These are phyloP conservation scores for Thalassiosira gravida DNA, from an alignment of 352 stramenopile species.

Conservation along the genomic window DNA sequence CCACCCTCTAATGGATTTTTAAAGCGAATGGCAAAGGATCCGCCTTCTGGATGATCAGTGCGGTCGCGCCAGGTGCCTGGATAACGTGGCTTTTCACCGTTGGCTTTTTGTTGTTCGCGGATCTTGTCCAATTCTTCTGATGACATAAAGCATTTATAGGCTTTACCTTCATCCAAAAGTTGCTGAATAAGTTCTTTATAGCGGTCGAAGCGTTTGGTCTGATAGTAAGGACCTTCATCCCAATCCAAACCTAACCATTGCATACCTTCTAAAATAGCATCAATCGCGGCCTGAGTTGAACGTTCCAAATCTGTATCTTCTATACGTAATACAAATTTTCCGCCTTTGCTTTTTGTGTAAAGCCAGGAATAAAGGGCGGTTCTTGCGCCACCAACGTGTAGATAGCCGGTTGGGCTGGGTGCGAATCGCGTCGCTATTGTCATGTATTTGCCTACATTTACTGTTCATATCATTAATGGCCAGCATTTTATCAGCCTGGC, in stretches of 20 bases:
- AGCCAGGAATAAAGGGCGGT: constrained; percentile 86
- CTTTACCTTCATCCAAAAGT: constrained; percentile 88
- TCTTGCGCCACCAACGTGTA: constrained; percentile 81
- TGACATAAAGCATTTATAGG: constrained; percentile 96
- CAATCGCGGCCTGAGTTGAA: constrained; percentile 72
- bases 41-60: constrained; percentile 84
- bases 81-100: constrained; percentile 94
- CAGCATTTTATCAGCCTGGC: too few relatives aligned
- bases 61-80: constrained; percentile 94
- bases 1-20: constrained; percentile 92
- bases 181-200: constrained; percentile 91
- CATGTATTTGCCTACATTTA: too few relatives aligned
- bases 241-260: constrained; percentile 95
- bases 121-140: constrained; percentile 93
- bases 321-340: constrained; percentile 76
- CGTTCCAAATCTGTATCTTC: constrained; percentile 85
- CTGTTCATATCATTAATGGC: too few relatives aligned
- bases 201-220: constrained; percentile 93
- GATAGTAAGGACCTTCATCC: constrained; percentile 97
- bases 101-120: constrained; percentile 87
- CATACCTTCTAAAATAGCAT: constrained; percentile 83
- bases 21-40: constrained; percentile 92
- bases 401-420: constrained; percentile 75
- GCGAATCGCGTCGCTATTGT: constrained; percentile 86
- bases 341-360: constrained; percentile 76